phyloP scores from a whole-genome alignment of 352 stramenopile genomes.

The Pythium aquatile region DNA sequence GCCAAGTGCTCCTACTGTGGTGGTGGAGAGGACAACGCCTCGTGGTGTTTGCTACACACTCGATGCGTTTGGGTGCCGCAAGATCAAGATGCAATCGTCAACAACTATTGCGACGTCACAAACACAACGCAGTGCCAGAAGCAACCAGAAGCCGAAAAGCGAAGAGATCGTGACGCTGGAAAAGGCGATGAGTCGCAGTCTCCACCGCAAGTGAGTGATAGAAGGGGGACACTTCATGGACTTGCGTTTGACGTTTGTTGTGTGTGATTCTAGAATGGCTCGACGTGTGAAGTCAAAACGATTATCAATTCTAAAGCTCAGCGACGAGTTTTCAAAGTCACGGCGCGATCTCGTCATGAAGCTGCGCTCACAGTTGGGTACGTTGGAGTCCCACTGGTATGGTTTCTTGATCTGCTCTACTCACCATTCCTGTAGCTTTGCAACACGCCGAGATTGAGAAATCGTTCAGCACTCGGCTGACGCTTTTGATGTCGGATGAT shows the following conservation, averaged over 20 bases:
- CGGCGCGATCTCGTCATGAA: slow-evolving; percentile 43
- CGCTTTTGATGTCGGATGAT: slow-evolving; percentile 54
- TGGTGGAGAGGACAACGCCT: slow-evolving; percentile 23
- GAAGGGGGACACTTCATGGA: not conserved
- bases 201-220: slow-evolving; percentile 55
- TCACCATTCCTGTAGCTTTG: slow-evolving; percentile 34
- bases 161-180: slow-evolving; percentile 52
- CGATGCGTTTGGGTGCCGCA: slow-evolving; percentile 51
- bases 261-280: slow-evolving; percentile 39
- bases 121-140: slow-evolving; percentile 31
- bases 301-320: slow-evolving; percentile 38
- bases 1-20: not conserved
- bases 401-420: not conserved
- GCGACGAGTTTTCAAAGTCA: slow-evolving; percentile 48
- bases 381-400: not conserved
- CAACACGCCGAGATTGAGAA: slow-evolving; percentile 61
- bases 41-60: slow-evolving; percentile 77
- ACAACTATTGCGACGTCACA: slow-evolving; percentile 22
- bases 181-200: slow-evolving; percentile 50
- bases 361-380: slow-evolving; percentile 49
- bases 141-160: slow-evolving; percentile 12
- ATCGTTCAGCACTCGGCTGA: slow-evolving; percentile 56
- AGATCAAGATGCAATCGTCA: slow-evolving; percentile 70
- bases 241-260: not conserved
- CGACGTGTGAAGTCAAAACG: slow-evolving; percentile 55